Evolutionary conservation across 768 basidiomycete genomes (phyloP).

Genomic region (Pholiota microspora): DNA sequence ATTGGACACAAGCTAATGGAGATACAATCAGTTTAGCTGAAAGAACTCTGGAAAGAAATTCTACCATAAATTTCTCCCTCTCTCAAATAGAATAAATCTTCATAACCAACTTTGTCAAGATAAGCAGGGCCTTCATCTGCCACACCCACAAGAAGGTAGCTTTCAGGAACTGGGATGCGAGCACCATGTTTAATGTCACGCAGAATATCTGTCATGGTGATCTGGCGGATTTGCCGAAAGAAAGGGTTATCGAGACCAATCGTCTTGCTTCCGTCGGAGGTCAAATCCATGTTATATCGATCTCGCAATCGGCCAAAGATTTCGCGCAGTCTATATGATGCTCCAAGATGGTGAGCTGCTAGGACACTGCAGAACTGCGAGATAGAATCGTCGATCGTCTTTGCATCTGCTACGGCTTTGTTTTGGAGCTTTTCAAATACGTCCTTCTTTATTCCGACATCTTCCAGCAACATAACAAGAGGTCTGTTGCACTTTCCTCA

Average conservation of each 20-base stretch:
- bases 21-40: conserved; percentile 1
- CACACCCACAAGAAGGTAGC: conserved; percentile 73
- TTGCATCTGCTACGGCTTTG: conserved; percentile 50
- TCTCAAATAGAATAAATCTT: conserved; percentile 52
- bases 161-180: conserved; percentile 66
- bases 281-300: conserved; percentile 44
- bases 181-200: conserved; percentile 76
- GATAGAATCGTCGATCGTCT: conserved; percentile 59
- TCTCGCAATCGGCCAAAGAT: conserved; percentile 50
- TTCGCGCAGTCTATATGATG: conserved; percentile 45
- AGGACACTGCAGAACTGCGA: conserved; percentile 48
- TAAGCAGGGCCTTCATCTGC: conserved; percentile 82
- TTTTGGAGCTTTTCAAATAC: conserved; percentile 65
- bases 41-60: conserved; percentile 14
- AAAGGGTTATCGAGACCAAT: conserved; percentile 54
- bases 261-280: conserved; percentile 26
- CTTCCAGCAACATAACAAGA: conserved; percentile 77
- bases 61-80: conserved; percentile 68
- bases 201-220: conserved; percentile 62
- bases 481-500: conserved; percentile 47
- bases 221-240: conserved; percentile 52
- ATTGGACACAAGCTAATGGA: conserved; percentile 56
- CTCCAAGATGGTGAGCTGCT: conserved; percentile 42
- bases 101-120: conserved; percentile 32
- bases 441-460: conserved; percentile 58